Evolutionary conservation across 768 basidiomycete species (phyloP).

Genomic region (Agrocybe chaxingu): DNA sequence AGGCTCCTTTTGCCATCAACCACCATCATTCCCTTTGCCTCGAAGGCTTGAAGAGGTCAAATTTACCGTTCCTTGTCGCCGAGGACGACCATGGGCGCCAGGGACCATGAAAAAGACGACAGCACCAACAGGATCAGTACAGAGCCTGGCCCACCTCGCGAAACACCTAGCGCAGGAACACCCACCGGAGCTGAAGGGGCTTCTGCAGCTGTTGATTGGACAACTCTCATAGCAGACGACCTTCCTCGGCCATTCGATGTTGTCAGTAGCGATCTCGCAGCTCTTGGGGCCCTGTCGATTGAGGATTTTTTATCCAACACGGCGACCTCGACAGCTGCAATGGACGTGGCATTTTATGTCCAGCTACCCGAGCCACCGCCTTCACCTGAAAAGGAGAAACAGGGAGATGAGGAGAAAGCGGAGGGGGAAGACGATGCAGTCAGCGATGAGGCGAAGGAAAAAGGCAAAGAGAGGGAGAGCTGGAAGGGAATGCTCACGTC

Average conservation of each 20-base stretch:
- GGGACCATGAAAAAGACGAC: too few species aligned
- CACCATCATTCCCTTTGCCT: too few species aligned
- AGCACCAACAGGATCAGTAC: too few species aligned
- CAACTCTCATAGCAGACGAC: conserved; percentile 12
- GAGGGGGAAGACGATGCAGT: background rate
- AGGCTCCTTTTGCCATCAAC: too few species aligned
- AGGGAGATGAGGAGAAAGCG: conserved; percentile 4
- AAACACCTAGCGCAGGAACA: too few species aligned
- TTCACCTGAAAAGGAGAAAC: conserved; percentile 12
- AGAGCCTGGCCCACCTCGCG: too few species aligned
- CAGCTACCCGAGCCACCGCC: conserved; percentile 15
- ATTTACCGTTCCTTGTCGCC: too few species aligned
- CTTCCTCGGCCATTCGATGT: conserved; percentile 21
- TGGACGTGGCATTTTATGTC: conserved; percentile 17
- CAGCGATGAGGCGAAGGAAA: conserved; percentile 4
- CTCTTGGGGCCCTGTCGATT: conserved; percentile 25
- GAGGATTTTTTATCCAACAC: conserved; percentile 23
- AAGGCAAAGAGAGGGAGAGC: conserved; percentile 1
- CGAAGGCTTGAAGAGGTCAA: too few species aligned
- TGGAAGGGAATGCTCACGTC: conserved; percentile 21
- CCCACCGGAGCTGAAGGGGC: too few species aligned
- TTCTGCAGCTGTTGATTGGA: too few species aligned
- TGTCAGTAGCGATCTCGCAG: conserved; percentile 18
- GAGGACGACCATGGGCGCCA: too few species aligned
- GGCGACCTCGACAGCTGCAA: conserved; percentile 7